Conservation (phyloP, 371 early-diverging fungal species). For the Choanephora cucurbitarum region DNA sequence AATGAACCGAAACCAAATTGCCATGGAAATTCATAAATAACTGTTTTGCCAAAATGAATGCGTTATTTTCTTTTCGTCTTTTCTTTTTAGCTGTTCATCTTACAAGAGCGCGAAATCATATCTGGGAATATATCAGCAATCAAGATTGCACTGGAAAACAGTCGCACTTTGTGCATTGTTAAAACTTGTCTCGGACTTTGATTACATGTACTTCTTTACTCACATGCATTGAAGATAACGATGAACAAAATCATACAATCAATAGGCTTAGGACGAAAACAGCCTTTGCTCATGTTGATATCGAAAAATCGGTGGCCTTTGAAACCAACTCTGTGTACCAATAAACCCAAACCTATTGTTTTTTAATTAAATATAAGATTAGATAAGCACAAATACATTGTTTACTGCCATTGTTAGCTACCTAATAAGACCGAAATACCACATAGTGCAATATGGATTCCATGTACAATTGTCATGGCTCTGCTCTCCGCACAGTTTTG, state of each 20-base stretch:
- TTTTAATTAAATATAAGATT: no score
- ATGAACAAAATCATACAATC: conserved; percentile 33
- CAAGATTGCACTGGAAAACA: conserved; percentile 25
- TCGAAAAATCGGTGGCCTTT: conserved; percentile 29
- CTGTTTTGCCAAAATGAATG: conserved; percentile 10
- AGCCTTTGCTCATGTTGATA: conserved; percentile 16
- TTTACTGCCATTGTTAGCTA: neutral
- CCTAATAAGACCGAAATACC: conserved; percentile 21
- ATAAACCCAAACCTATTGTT: conserved; percentile 12
- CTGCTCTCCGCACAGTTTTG: conserved; percentile 21
- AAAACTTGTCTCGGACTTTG: neutral
- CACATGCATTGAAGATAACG: conserved; percentile 26
- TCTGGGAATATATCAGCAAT: conserved; percentile 27
- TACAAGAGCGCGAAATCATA: conserved; percentile 37
- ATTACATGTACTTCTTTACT: conserved; percentile 5
- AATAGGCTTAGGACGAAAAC: conserved; percentile 31
- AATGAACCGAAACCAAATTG: conserved; percentile 32
- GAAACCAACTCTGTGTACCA: conserved; percentile 20
- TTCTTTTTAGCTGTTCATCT: neutral
- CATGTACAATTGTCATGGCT: conserved; percentile 28
- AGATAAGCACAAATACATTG: neutral
- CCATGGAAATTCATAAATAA: conserved; percentile 33
- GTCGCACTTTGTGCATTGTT: conserved; percentile 17
- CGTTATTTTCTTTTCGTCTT: neutral
- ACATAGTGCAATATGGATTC: conserved; percentile 24